phyloP scores from a whole-genome alignment of 495 filamentous ascomycete species.

The Chaetomium tenue region DNA sequence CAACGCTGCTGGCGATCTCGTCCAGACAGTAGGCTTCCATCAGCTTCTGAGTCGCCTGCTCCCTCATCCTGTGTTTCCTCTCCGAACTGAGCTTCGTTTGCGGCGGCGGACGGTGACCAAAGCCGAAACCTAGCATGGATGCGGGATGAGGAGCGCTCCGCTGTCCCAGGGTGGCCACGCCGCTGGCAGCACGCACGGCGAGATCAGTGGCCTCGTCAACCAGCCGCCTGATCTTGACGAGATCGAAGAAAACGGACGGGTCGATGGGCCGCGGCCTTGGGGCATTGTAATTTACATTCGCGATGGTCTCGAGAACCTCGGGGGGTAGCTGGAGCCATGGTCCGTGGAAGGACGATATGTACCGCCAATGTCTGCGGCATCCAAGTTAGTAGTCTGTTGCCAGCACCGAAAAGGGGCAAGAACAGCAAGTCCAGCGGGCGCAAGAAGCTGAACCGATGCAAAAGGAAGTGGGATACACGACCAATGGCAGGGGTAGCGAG shows the following conservation, averaged over 20 bases:
- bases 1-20: conserved; percentile 77
- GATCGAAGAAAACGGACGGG: conserved; percentile 76
- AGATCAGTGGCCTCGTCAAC: conserved; percentile 76
- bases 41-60: conserved; percentile 72
- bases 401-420: not conserved
- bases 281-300: conserved; percentile 72
- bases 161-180: conserved; percentile 61
- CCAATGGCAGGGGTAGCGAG: not conserved
- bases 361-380: conserved; percentile 66
- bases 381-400: conserved; percentile 8
- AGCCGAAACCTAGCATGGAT: conserved; percentile 60
- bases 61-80: conserved; percentile 69
- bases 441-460: not conserved
- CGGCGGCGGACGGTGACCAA: conserved; percentile 52
- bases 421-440: not conserved
- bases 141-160: conserved; percentile 55
- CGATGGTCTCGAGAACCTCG: conserved; percentile 74
- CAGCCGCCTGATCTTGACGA: conserved; percentile 72
- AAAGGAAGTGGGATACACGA: not conserved
- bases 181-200: conserved; percentile 70
- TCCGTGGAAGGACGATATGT: conserved; percentile 80
- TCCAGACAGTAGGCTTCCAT: conserved; percentile 72
- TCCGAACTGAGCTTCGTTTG: conserved; percentile 69
- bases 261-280: conserved; percentile 74
- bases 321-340: conserved; percentile 84